A percentile compares a stretch with the other conserved stretches of the same genome.
phyloP scores from a whole-genome alignment of 2,329 filamentous ascomycete genomes.

The Chaetomiaceae sp. region DNA sequence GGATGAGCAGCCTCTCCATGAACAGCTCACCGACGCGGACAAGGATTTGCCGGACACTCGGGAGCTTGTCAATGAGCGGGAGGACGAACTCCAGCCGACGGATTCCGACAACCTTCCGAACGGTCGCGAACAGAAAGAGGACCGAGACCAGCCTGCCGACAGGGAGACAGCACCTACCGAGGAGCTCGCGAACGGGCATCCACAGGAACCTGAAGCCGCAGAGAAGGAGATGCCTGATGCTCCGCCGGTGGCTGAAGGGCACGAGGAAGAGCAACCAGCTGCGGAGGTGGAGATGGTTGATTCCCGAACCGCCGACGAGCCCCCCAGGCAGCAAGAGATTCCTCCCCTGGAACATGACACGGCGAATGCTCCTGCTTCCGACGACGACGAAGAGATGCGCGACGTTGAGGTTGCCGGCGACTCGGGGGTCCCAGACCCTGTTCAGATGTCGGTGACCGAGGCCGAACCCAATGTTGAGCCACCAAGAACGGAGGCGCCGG shows the following conservation, averaged over 20 bases:
- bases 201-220: background rate
- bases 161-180: no score
- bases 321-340: background rate
- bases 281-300: background rate
- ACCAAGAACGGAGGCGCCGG: background rate
- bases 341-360: background rate
- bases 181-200: no score
- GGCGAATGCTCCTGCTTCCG: background rate
- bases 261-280: background rate
- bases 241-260: background rate
- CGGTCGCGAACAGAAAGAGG: no score
- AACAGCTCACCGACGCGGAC: no score
- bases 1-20: no score
- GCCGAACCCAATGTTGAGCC: background rate
- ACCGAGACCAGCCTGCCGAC: background rate
- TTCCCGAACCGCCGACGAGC: background rate
- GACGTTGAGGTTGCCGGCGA: background rate
- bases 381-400: background rate
- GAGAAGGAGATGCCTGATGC: background rate
- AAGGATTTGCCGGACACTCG: no score
- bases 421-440: background rate
- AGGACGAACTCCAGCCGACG: background rate
- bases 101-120: background rate
- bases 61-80: no score
- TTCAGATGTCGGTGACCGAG: background rate